Conservation (phyloP, 2,329 filamentous ascomycete genomes). For the Colletotrichum melonis region DNA sequence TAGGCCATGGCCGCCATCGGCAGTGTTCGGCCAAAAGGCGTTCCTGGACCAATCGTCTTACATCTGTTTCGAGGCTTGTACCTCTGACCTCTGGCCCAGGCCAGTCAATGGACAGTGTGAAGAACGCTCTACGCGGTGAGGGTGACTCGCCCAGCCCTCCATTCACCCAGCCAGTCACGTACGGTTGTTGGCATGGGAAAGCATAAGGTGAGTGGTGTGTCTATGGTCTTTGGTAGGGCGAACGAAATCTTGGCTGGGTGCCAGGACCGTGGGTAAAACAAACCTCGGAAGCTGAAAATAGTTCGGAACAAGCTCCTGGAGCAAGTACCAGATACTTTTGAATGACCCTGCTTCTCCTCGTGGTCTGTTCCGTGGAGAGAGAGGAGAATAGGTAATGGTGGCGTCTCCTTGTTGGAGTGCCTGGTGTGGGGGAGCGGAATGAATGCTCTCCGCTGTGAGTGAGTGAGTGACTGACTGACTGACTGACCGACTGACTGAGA, state of each 20-base stretch:
- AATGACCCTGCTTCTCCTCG: not conserved
- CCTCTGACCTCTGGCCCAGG: slow-evolving; percentile 32
- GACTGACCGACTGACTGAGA: not conserved
- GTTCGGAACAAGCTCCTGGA: slow-evolving; percentile 5
- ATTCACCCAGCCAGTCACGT: not conserved
- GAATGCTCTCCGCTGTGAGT: slow-evolving; percentile 9
- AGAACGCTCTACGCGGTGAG: not conserved
- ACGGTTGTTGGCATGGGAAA: not conserved
- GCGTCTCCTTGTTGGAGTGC: not conserved
- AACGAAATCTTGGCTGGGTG: slow-evolving; percentile 5
- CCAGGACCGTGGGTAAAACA: slow-evolving; percentile 29
- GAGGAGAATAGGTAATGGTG: not conserved
- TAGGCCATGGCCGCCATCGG: slow-evolving; percentile 29
- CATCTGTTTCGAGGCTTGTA: slow-evolving; percentile 35
- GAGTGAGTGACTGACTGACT: not conserved
- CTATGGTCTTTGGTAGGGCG: not conserved
- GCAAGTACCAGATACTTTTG: slow-evolving; percentile 24
- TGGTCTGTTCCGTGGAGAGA: not conserved
- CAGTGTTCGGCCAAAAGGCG: slow-evolving; percentile 37
- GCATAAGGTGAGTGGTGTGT: not conserved
- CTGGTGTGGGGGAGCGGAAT: slow-evolving; percentile 2
- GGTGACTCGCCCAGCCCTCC: slow-evolving; percentile 4
- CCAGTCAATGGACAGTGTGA: slow-evolving; percentile 31
- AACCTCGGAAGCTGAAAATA: slow-evolving; percentile 30
- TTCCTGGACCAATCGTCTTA: slow-evolving; percentile 35